Percentiles rank a stretch among this genome's conserved stretches.
phyloP scores from a whole-genome alignment of 495 filamentous ascomycete genomes.

The Penicillium coffeae region DNA sequence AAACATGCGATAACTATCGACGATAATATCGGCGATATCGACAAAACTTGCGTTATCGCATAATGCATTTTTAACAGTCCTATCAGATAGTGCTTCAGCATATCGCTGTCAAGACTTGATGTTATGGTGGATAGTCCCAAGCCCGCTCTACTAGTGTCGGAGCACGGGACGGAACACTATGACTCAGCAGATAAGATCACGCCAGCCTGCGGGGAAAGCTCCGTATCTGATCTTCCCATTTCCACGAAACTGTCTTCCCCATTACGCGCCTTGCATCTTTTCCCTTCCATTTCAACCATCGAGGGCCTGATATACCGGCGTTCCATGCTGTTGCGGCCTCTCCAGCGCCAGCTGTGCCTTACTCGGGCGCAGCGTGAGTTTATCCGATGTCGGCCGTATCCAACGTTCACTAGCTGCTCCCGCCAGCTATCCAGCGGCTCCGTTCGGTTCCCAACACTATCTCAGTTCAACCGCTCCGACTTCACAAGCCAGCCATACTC shows the following conservation, averaged over 20 bases:
- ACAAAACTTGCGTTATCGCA: too few species aligned
- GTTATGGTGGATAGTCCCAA: too few species aligned
- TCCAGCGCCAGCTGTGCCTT: constrained; percentile 17
- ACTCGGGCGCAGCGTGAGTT: constrained; percentile 11
- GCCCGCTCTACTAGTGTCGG: too few species aligned
- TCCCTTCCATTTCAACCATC: background rate
- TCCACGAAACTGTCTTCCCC: constrained; percentile 1
- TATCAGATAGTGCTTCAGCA: too few species aligned
- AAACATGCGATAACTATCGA: too few species aligned
- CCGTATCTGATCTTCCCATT: constrained; percentile 15
- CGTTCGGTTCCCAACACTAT: constrained; percentile 33
- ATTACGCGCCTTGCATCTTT: background rate
- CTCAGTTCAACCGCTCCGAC: constrained; percentile 60
- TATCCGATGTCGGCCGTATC: constrained; percentile 16
- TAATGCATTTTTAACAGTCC: too few species aligned
- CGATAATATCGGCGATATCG: too few species aligned
- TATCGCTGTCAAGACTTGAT: too few species aligned
- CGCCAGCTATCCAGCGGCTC: constrained; percentile 29
- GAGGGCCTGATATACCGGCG: background rate
- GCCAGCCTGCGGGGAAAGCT: constrained; percentile 31
- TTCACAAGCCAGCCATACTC: constrained; percentile 66
- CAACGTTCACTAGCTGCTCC: constrained; percentile 3
- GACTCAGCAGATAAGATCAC: constrained; percentile 32
- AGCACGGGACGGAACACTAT: constrained; percentile 1
- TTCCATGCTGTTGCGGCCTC: constrained; percentile 20